phyloP scores from a whole-genome alignment of 768 basidiomycete species.

The Xerocomellus chrysenteron region DNA sequence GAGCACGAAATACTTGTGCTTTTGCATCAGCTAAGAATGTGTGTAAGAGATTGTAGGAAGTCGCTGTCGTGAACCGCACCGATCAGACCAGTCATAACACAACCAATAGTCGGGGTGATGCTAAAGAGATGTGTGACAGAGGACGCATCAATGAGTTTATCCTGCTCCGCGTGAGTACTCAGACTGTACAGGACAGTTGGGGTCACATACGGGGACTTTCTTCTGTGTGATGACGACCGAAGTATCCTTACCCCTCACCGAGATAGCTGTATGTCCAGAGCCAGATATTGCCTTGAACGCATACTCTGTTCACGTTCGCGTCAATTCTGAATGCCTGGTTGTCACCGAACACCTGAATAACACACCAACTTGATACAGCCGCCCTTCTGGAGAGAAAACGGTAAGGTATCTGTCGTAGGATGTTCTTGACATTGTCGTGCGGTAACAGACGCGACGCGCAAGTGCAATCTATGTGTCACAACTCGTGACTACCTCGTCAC shows the following conservation, averaged over 20 bases:
- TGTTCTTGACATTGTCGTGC: slow-evolving; percentile 83
- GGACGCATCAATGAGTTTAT: slow-evolving; percentile 93
- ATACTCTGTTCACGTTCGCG: slow-evolving; percentile 65
- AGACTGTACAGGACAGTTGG: not conserved
- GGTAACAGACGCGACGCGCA: slow-evolving; percentile 58
- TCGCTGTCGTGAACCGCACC: slow-evolving; percentile 47
- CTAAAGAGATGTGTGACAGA: slow-evolving; percentile 95
- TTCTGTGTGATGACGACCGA: slow-evolving; percentile 96
- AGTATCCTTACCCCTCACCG: slow-evolving; percentile 93
- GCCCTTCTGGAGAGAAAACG: slow-evolving; percentile 95
- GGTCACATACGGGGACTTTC: slow-evolving; percentile 85
- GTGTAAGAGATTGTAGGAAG: slow-evolving; percentile 1
- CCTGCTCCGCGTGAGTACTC: slow-evolving; percentile 46
- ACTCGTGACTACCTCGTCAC: slow-evolving; percentile 20
- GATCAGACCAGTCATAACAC: slow-evolving; percentile 96
- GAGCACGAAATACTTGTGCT: slow-evolving; percentile 83
- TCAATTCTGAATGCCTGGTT: not conserved
- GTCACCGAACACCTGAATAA: slow-evolving; percentile 6
- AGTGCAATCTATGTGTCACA: slow-evolving; percentile 42
- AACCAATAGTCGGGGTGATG: slow-evolving; percentile 95
- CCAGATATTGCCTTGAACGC: slow-evolving; percentile 99
- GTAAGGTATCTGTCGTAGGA: slow-evolving; percentile 97
- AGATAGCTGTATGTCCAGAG: slow-evolving; percentile 90
- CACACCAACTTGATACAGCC: slow-evolving; percentile 97
- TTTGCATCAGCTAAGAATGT: slow-evolving; percentile 77